Base-by-base conservation (phyloP, 1,284 basidiomycete genomes). In the Ustilago bromivora region DNA sequence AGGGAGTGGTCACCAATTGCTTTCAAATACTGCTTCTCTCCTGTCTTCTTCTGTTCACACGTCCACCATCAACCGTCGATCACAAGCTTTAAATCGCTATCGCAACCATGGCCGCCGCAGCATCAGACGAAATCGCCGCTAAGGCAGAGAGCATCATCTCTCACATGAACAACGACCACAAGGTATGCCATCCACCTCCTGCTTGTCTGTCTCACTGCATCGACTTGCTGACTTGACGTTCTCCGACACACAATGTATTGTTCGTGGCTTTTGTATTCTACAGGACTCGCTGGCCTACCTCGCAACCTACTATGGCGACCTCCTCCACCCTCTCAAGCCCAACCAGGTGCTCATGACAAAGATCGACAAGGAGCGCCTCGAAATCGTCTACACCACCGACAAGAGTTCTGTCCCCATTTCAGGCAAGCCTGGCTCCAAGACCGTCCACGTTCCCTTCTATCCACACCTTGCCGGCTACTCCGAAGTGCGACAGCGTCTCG, bases 151-250 rank as follows among this genome's bases (percentile, higher is more conserved):
- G 67, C 35, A 73, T 78, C 41, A 57, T 73, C 47, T 71, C 71
- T 17, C 71, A 78, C 65, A 78, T 78, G 76, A 78, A 78, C 76
- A 78, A 71, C 31, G 76, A 73, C 31, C 76, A 78, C 67, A 67
- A 74, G 76, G 76, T 78, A 36, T 53, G 71, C 28, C 9, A 32
- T 7, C 23, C 49, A n/a, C n/a, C 7, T 19, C 5, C n/a, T n/a
- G 5, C n/a, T n/a, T 19, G n/a, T 19, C 7, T 6, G n/a, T 8
- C n/a, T 17, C 13, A 43, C 40, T 38, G 13, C 17, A 7, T 31
- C 28, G 11, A 17, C 34, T 46, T 52, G 34, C 51, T 52, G 28
- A 52, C 28, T 34, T 32, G 10, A n/a, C 19, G 9, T 28, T 23
- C 46, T 49, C 6, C 46, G 19, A 17, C 2, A 17, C 32, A 23